Base-by-base conservation (phyloP, 148 eudicot species). In the Camellia japonica region DNA sequence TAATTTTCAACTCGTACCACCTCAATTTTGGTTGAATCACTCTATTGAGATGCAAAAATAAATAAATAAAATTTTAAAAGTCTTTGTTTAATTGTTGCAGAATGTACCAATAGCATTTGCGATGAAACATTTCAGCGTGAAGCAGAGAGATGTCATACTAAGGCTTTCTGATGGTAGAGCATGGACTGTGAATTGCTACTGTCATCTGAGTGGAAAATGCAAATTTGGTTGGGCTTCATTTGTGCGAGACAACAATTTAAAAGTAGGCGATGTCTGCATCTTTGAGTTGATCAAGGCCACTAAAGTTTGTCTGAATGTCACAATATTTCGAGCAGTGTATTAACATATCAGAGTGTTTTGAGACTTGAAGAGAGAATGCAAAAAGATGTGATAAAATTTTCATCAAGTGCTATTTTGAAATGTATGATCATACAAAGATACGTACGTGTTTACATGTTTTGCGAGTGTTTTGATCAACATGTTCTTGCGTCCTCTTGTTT, bases 201-300 rank as follows among this genome's bases (percentile, higher is more conserved):
- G 19, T 6, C 38, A 30, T 30, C 38, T 6, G 8, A 55, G n/a
- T 5, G 5, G 9, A 7, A 13, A 3, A 41, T 3, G 65, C 68
- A 3, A 10, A 41, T 38, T 82, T 1, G 0, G 8, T 58, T 73
- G 79, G 78, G 71, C 1, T 20, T n/a, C 70, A 20, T 82, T 84
- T 79, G 83, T 64, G 62, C 7, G 15, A 71, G 88, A 83, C 68
- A 87, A 87, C 72, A 59, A n/a, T 20, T n/a, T 83, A 18, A 61
- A 69, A 30, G 62, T 73, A n/a, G 85, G 82, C 23, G 86, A 87
- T 79, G 78, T 77, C 68, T 87, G 88, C 71, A 80, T 81, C 11
- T 87, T 85, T 81, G 81, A 83, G 67, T 60, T 83, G 20, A 62
- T 71, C 4, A 43, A 76, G 6, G 42, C 47, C 12, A 19, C 16